Evolutionary conservation across 2,329 filamentous ascomycete species (phyloP).

Genomic region (Aspergillus oerlinghausenensis): DNA sequence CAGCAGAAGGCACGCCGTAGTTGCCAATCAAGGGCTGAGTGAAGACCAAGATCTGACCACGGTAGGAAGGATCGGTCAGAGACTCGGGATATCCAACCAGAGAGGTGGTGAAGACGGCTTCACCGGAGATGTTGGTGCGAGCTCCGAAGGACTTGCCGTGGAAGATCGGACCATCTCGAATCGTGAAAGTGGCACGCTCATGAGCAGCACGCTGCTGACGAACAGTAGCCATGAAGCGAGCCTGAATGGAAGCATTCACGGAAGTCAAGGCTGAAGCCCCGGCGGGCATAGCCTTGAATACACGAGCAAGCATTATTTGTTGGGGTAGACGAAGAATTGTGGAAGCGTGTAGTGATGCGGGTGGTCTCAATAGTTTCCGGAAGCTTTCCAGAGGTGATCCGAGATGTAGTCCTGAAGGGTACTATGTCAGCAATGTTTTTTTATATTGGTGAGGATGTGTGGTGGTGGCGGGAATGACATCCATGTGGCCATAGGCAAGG

Average conservation of each 20-base stretch:
- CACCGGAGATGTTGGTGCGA: constrained; percentile 92
- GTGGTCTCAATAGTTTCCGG: constrained; percentile 50
- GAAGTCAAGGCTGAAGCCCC: constrained; percentile 44
- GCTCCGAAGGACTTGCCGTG: constrained; percentile 95
- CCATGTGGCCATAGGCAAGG: constrained; percentile 3
- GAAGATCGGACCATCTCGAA: constrained; percentile 93
- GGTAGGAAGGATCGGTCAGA: constrained; percentile 65
- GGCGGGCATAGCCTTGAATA: constrained; percentile 49
- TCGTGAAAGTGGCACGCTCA: constrained; percentile 87
- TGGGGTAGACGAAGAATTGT: background rate
- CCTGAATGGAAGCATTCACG: constrained; percentile 33
- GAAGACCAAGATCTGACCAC: constrained; percentile 90
- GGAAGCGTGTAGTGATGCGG: background rate
- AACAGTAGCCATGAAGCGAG: constrained; percentile 59
- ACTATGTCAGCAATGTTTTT: constrained; percentile 2
- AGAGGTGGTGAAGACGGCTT: constrained; percentile 97
- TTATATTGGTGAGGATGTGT: background rate
- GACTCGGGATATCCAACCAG: constrained; percentile 97
- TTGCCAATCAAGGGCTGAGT: constrained; percentile 97
- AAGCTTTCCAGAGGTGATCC: constrained; percentile 67
- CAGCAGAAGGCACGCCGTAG: constrained; percentile 87
- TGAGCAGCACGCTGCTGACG: constrained; percentile 67
- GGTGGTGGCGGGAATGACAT: constrained; percentile 13
- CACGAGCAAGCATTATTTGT: constrained; percentile 50
- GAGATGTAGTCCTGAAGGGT: constrained; percentile 58